These are phyloP conservation scores for Crinitomyces ghanaensis DNA, from an alignment of 805 yeast genomes.

Conservation along the genomic window DNA sequence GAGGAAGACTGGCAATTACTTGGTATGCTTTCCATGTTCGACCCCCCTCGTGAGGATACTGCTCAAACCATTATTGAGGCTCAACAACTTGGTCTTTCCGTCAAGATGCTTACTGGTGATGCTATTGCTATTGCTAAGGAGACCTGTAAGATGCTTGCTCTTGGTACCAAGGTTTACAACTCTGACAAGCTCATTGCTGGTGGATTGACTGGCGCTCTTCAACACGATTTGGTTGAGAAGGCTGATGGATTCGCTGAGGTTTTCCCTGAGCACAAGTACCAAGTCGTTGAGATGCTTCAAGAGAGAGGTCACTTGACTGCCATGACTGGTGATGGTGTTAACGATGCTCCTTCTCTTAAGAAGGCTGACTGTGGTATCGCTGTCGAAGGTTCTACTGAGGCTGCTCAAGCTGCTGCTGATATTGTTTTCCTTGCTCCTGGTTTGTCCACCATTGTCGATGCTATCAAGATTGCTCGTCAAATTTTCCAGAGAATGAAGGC, in stretches of 20 bases:
- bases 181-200: constrained; percentile 94
- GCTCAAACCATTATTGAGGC: constrained; percentile 93
- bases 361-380: constrained; percentile 96
- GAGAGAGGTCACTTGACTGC: constrained; percentile 95
- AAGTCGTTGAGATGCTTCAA: constrained; percentile 91
- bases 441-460: constrained; percentile 89
- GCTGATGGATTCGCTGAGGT: constrained; percentile 99
- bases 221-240: constrained; percentile 94
- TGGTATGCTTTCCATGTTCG: constrained; percentile 98
- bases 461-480: constrained; percentile 89
- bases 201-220: constrained; percentile 95
- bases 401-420: constrained; percentile 95
- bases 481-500: constrained; percentile 99
- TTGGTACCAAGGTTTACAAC: constrained; percentile 92
- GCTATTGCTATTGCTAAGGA: constrained; percentile 98
- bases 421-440: constrained; percentile 93
- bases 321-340: constrained; percentile 99
- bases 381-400: constrained; percentile 96
- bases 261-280: constrained; percentile 96
- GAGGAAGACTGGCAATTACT: constrained; percentile 97
- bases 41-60: constrained; percentile 98
- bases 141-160: constrained; percentile 95
- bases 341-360: constrained; percentile 96
- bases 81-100: constrained; percentile 83
- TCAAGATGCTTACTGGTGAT: constrained; percentile 97